Base-by-base conservation (phyloP, 2,329 filamentous ascomycete genomes). In the Penicillium sp. region DNA sequence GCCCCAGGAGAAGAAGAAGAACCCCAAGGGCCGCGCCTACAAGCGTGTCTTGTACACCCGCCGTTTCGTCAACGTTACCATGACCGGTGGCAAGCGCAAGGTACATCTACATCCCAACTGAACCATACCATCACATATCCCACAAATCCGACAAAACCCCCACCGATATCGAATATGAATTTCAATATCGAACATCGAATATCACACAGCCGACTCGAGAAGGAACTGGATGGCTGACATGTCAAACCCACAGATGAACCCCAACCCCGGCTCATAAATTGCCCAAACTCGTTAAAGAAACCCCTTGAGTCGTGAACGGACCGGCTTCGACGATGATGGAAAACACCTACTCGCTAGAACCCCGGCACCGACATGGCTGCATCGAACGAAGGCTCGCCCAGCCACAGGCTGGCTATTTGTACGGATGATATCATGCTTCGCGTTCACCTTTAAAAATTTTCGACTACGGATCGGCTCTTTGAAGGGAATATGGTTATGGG, bases 71-170 rank as follows among this genome's bases (percentile, higher is more conserved):
- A 97, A 97, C 82, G 91, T 97, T 75, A 94, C 90, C 73, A 85
- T 96, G 80, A 95, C 92, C 65, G 92, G 91, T 79, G 93, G 93
- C 82, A 97, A 97, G 92, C 85, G 93, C 80, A 97, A 97, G 91
- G 91, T 94, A 78, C 74, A 61, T 62, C 49, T 94, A 78, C 74
- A 61, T 62, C 49, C 42, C 52, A 48, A 58, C 40, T 60, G 46
- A 42, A 60, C 41, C 48, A 51, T 30, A 49, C 51, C 51, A 37
- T 27, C 41, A 54, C 46, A 18, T 43, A 59, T 18, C 33, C 81
- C 63, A 56, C 49, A 47, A 26, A 52, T 13, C 32, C 32, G 36
- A 20, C 21, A 17, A 36, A 21, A 44, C 33, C 40, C n/a, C n/a
- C n/a, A n/a, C n/a, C 57, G 54, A 43, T 32, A 24, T 7, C 36